These are phyloP conservation scores for Penicillium tannophilum DNA, from an alignment of 495 filamentous ascomycete species.

Conservation along the genomic window DNA sequence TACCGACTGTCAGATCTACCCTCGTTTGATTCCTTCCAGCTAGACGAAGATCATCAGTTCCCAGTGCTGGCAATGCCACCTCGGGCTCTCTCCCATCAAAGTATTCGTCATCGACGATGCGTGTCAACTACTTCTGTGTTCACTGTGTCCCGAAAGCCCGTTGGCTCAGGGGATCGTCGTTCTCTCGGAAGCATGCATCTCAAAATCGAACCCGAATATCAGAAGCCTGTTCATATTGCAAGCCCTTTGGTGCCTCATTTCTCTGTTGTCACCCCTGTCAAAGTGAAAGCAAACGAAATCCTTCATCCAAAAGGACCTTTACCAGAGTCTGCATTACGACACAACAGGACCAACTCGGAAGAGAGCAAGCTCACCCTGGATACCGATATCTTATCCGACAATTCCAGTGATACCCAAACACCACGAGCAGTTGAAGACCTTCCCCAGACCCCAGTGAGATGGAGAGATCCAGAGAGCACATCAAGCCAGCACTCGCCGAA, in stretches of 20 bases:
- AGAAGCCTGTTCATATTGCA: conserved; percentile 18
- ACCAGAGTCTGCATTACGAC: conserved; percentile 10
- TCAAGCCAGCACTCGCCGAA: neutral
- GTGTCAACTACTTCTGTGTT: conserved; percentile 27
- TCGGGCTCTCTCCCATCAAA: conserved; percentile 29
- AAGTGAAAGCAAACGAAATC: conserved; percentile 2
- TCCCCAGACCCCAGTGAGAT: conserved; percentile 3
- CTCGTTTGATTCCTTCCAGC: conserved; percentile 40
- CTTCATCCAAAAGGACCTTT: conserved; percentile 15
- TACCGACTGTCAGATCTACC: conserved; percentile 65
- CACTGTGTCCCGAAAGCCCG: conserved; percentile 43
- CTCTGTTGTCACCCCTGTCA: conserved; percentile 27
- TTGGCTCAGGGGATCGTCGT: conserved; percentile 39
- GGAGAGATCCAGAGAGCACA: neutral
- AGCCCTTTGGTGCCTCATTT: conserved; percentile 48
- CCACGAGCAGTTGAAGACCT: conserved; percentile 1
- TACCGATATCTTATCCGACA: conserved; percentile 4
- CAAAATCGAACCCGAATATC: conserved; percentile 21
- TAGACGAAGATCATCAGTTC: conserved; percentile 23
- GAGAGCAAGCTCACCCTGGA: conserved; percentile 14
- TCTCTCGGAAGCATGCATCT: conserved; percentile 35
- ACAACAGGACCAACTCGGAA: conserved; percentile 18
- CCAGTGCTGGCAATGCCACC: conserved; percentile 31
- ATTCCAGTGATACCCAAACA: neutral
- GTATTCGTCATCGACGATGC: conserved; percentile 26